Conservation (phyloP, 768 basidiomycete species). For the Termitomyces sp. region DNA sequence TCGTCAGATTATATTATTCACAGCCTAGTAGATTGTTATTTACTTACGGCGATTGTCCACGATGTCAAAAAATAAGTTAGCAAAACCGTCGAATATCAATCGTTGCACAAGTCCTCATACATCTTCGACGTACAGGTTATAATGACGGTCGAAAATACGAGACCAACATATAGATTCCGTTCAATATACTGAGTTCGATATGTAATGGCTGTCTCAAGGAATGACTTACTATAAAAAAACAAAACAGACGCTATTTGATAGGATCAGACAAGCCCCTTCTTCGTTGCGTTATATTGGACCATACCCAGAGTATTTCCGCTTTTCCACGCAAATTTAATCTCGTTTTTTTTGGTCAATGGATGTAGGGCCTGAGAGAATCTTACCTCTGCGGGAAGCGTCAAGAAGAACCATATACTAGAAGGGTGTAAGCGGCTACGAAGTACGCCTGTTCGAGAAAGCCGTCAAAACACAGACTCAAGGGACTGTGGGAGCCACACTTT, state of each 20-base stretch:
- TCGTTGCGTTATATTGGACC: neutral
- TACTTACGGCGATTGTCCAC: constrained; percentile 9
- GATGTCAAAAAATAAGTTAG: constrained; percentile 12
- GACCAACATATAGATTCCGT: constrained; percentile 17
- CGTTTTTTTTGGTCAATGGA: neutral
- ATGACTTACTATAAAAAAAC: constrained; percentile 14
- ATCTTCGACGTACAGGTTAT: constrained; percentile 9
- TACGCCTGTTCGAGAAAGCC: neutral
- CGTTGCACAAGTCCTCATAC: neutral
- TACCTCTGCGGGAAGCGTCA: constrained; percentile 16
- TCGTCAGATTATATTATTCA: neutral
- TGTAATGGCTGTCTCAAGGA: too few species aligned
- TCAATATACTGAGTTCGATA: neutral
- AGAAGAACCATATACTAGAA: constrained; percentile 15
- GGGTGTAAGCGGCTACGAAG: constrained; percentile 7
- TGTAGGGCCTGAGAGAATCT: neutral
- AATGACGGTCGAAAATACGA: constrained; percentile 9
- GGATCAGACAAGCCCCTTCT: neutral
- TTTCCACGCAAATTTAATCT: constrained; percentile 17
- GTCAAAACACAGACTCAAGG: neutral
- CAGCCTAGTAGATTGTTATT: neutral
- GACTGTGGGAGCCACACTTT: neutral
- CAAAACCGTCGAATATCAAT: neutral
- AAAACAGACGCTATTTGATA: constrained; percentile 7
- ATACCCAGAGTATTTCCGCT: constrained; percentile 5